Conservation (phyloP, 106 monocot species). For the Acorus gramineus region DNA sequence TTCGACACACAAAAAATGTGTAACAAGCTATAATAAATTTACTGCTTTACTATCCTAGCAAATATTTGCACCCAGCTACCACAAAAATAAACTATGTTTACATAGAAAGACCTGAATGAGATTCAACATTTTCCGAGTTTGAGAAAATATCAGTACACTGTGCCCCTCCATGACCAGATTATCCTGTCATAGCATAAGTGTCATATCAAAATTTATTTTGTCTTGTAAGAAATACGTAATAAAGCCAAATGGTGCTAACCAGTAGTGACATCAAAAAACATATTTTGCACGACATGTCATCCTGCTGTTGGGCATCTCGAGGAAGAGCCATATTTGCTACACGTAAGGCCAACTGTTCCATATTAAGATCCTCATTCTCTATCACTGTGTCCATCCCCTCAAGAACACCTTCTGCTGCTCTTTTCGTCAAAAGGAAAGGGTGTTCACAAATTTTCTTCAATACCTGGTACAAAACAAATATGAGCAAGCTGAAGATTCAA, state of each 20-base stretch:
- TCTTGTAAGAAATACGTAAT: too few relatives aligned
- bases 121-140: conserved; percentile 98
- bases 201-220: too few relatives aligned
- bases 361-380: conserved; percentile 61
- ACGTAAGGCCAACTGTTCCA: conserved; percentile 69
- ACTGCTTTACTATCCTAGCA: too few relatives aligned
- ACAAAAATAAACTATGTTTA: background rate
- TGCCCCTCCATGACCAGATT: conserved; percentile 73
- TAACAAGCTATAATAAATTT: background rate
- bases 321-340: conserved; percentile 45
- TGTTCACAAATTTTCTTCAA: conserved; percentile 99
- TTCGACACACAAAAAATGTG: background rate
- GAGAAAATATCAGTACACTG: conserved; percentile 81
- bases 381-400: conserved; percentile 89
- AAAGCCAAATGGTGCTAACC: conserved; percentile 31
- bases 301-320: conserved; percentile 26
- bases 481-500: background rate
- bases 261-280: conserved; percentile 67
- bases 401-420: conserved; percentile 82
- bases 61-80: background rate
- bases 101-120: conserved; percentile 56
- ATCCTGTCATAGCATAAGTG: conserved; percentile 29
- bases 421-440: conserved; percentile 78
- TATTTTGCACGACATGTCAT: conserved; percentile 82
- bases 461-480: conserved; percentile 36